phyloP scores from a whole-genome alignment of 441 rosid genomes.

The Geranium incanum region DNA sequence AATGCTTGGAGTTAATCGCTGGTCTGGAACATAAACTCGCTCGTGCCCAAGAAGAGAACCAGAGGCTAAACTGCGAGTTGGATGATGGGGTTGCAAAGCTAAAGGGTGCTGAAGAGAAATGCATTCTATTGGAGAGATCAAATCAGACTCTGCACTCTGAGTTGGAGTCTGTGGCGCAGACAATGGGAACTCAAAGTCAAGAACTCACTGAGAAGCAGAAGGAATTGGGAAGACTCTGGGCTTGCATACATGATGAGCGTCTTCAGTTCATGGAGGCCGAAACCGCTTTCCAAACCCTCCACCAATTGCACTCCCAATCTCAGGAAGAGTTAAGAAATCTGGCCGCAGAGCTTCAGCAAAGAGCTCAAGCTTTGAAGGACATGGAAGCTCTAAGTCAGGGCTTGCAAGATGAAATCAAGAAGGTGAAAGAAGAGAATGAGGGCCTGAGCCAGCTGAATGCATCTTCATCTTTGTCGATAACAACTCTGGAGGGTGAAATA shows the following conservation, averaged over 20 bases:
- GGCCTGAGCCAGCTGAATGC: conserved; percentile 54
- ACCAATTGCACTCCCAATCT: conserved; percentile 82
- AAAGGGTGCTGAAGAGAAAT: conserved; percentile 75
- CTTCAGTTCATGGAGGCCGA: conserved; percentile 81
- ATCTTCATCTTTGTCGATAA: conserved; percentile 65
- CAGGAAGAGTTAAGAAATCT: conserved; percentile 81
- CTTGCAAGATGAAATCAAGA: conserved; percentile 51
- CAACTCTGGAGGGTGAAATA: conserved; percentile 61
- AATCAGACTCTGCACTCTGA: conserved; percentile 66
- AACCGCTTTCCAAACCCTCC: conserved; percentile 92
- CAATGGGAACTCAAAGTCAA: conserved; percentile 54
- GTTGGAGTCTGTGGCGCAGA: conserved; percentile 49
- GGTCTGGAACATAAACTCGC: conserved; percentile 56
- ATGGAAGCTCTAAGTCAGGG: conserved; percentile 54
- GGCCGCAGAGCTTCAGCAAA: conserved; percentile 53
- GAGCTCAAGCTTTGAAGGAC: conserved; percentile 52
- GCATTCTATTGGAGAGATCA: conserved; percentile 61
- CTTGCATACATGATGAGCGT: conserved; percentile 77
- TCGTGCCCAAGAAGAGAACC: conserved; percentile 53
- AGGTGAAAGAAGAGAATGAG: conserved; percentile 50
- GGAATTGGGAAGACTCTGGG: conserved; percentile 81
- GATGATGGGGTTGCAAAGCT: conserved; percentile 57
- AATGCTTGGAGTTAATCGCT: conserved; percentile 59
- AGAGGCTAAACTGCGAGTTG: conserved; percentile 57
- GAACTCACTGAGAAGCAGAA: conserved; percentile 81